Percentiles rank a stretch among this genome's conserved stretches.
phyloP scores from a whole-genome alignment of 331 rosid genomes.

The Cucumis variabilis region DNA sequence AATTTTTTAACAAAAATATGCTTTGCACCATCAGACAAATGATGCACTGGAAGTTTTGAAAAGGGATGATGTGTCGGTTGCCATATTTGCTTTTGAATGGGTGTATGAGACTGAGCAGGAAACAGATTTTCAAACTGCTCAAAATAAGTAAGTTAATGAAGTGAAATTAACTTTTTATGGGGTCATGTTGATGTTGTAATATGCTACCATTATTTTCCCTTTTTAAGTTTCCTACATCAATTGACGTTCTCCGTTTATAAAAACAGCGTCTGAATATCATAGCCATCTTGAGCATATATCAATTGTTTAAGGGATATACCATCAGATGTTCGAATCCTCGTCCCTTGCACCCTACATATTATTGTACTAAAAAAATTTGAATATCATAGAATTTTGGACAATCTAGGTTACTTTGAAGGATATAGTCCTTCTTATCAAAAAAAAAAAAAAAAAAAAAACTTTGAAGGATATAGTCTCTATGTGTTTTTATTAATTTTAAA shows the following conservation, averaged over 20 bases:
- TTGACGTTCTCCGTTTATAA: neutral
- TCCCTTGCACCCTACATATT: neutral
- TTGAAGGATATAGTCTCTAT: neutral
- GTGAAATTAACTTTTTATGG: neutral
- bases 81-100: constrained; percentile 96
- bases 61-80: constrained; percentile 73
- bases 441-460: too few species aligned
- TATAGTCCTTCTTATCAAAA: too few species aligned
- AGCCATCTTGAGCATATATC: neutral
- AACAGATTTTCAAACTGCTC: constrained; percentile 82
- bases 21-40: constrained; percentile 51
- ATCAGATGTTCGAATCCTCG: neutral
- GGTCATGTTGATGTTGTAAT: neutral
- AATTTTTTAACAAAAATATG: constrained; percentile 2
- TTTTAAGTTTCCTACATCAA: constrained; percentile 12
- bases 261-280: neutral
- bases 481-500: neutral
- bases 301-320: neutral
- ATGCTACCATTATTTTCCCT: neutral
- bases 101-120: constrained; percentile 73
- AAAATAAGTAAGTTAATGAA: constrained; percentile 63
- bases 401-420: neutral
- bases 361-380: too few species aligned
- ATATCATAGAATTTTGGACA: neutral
- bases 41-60: constrained; percentile 78